Conservation (phyloP, 805 yeast genomes). For the Monosporozyma solicola region DNA sequence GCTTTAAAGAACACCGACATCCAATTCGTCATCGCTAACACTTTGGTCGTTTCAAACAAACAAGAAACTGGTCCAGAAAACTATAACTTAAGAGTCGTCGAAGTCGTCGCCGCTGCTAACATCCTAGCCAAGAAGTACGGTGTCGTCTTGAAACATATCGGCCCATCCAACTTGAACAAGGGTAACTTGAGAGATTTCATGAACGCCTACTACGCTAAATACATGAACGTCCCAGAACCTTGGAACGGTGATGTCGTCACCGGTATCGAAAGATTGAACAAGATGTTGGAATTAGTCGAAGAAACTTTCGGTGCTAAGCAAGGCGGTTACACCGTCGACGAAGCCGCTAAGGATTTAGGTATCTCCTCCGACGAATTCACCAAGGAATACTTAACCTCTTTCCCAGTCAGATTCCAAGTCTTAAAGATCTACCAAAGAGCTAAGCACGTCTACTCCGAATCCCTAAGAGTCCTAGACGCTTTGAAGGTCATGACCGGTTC, state of each 20-base stretch:
- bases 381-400: slow-evolving; percentile 37
- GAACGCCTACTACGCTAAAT: slow-evolving; percentile 37
- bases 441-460: slow-evolving; percentile 53
- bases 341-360: slow-evolving; percentile 39
- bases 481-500: slow-evolving; percentile 32
- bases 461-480: slow-evolving; percentile 48
- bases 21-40: slow-evolving; percentile 54
- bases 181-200: slow-evolving; percentile 60
- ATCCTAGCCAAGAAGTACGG: slow-evolving; percentile 43
- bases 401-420: slow-evolving; percentile 46
- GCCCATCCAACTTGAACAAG: slow-evolving; percentile 28
- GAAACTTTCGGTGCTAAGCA: slow-evolving; percentile 31
- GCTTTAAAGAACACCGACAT: slow-evolving; percentile 33
- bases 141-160: slow-evolving; percentile 38
- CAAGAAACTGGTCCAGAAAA: slow-evolving; percentile 61
- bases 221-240: slow-evolving; percentile 19
- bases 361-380: slow-evolving; percentile 35
- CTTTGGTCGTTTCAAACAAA: slow-evolving; percentile 54
- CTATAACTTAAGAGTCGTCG: slow-evolving; percentile 65
- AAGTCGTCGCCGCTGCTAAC: slow-evolving; percentile 59
- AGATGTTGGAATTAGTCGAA: slow-evolving; percentile 39
- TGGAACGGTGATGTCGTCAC: slow-evolving; percentile 42
- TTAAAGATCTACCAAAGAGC: slow-evolving; percentile 50
- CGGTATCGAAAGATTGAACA: slow-evolving; percentile 34
- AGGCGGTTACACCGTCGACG: slow-evolving; percentile 43